These are phyloP conservation scores for Candida anglica DNA, from an alignment of 805 yeast genomes.

Conservation along the genomic window DNA sequence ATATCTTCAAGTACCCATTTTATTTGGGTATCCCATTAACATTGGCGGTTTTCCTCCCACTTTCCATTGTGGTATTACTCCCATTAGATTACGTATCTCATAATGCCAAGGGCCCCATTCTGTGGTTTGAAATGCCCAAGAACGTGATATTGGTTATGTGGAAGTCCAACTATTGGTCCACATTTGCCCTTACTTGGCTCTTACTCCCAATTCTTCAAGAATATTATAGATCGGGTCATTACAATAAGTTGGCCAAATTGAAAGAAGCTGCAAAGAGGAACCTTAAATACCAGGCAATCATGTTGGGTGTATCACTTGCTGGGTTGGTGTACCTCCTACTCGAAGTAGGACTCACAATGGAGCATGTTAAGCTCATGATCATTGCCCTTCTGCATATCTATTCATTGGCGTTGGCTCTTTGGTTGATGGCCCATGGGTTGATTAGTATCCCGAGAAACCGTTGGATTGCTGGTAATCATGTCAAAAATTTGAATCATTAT, in stretches of 20 bases:
- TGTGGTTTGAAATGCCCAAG: constrained; percentile 45
- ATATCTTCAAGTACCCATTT: constrained; percentile 28
- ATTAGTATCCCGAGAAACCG: constrained; percentile 57
- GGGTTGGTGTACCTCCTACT: constrained; percentile 59
- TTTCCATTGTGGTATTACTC: constrained; percentile 66
- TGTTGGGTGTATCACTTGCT: constrained; percentile 47
- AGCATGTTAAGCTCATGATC: constrained; percentile 59
- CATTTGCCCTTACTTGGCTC: constrained; percentile 77
- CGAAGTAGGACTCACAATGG: constrained; percentile 46
- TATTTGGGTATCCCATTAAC: constrained; percentile 46
- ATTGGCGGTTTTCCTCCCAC: constrained; percentile 67
- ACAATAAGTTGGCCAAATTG: constrained; percentile 41
- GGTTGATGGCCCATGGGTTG: constrained; percentile 84
- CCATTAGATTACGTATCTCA: constrained; percentile 73
- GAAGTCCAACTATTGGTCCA: constrained; percentile 77
- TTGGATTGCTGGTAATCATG: constrained; percentile 33
- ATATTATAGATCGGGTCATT: constrained; percentile 68
- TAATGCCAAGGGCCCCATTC: constrained; percentile 30
- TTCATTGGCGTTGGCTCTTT: constrained; percentile 66
- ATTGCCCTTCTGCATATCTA: constrained; percentile 78
- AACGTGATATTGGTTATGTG: constrained; percentile 53
- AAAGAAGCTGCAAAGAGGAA: constrained; percentile 56
- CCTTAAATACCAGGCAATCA: constrained; percentile 55
- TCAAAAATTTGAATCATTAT: constrained; percentile 24
- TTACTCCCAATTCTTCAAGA: constrained; percentile 70